Evolutionary conservation across 352 stramenopile genomes (phyloP).

Genomic region (Phytophthora tentaculata): DNA sequence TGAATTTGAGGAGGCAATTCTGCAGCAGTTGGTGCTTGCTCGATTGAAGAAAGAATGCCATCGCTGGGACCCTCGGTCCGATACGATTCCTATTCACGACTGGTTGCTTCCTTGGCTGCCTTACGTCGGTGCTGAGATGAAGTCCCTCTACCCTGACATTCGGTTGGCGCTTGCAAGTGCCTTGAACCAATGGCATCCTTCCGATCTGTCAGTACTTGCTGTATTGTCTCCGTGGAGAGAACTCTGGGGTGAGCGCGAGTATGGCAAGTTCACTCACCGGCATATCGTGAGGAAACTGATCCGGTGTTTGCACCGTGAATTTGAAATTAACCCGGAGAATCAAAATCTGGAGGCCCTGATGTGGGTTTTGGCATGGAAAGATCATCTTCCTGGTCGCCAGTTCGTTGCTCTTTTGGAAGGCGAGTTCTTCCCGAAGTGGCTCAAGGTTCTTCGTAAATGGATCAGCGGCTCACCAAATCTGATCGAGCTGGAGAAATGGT

Average conservation of each 20-base stretch:
- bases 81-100: slow-evolving; percentile 69
- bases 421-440: slow-evolving; percentile 93
- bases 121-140: slow-evolving; percentile 51
- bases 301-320: slow-evolving; percentile 81
- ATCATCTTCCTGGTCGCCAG: slow-evolving; percentile 70
- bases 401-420: slow-evolving; percentile 87
- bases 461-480: slow-evolving; percentile 55
- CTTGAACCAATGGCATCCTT: slow-evolving; percentile 85
- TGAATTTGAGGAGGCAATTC: slow-evolving; percentile 58
- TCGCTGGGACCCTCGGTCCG: slow-evolving; percentile 55
- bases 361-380: slow-evolving; percentile 82
- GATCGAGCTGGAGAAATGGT: slow-evolving; percentile 82
- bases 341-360: slow-evolving; percentile 70
- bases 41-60: slow-evolving; percentile 77
- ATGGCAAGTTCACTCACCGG: slow-evolving; percentile 85
- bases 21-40: slow-evolving; percentile 70
- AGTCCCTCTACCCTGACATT: slow-evolving; percentile 73
- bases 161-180: slow-evolving; percentile 63
- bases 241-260: slow-evolving; percentile 81
- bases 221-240: slow-evolving; percentile 75
- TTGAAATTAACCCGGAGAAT: slow-evolving; percentile 77
- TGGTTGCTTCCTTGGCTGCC: slow-evolving; percentile 80
- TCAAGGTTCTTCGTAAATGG: slow-evolving; percentile 86
- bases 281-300: slow-evolving; percentile 81
- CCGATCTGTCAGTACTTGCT: slow-evolving; percentile 65